Conservation (phyloP, 148 eudicot genomes). For the Amaranthus cruentus region DNA sequence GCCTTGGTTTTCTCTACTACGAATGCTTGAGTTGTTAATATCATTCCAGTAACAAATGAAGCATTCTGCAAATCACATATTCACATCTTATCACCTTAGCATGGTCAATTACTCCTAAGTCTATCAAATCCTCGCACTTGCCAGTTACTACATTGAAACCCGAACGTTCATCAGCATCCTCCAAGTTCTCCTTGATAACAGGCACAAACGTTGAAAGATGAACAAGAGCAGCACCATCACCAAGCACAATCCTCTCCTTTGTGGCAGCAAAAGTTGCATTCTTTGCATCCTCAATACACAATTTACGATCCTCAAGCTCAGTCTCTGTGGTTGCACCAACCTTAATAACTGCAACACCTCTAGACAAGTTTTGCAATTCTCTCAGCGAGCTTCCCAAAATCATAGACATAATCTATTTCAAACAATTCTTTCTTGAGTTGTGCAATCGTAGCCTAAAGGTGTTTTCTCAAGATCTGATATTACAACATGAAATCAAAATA, state of each 20-base stretch:
- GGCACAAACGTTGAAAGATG: slow-evolving; percentile 82
- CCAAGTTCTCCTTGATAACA: slow-evolving; percentile 70
- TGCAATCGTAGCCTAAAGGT: slow-evolving; percentile 90
- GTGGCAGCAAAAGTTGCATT: slow-evolving; percentile 97
- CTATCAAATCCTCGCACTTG: slow-evolving; percentile 70
- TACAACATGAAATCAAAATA: slow-evolving; percentile 4
- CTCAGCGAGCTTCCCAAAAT: slow-evolving; percentile 84
- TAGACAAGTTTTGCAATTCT: slow-evolving; percentile 85
- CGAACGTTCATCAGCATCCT: slow-evolving; percentile 76
- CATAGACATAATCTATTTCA: slow-evolving; percentile 82
- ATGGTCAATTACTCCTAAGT: slow-evolving; percentile 81
- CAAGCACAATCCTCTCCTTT: slow-evolving; percentile 94
- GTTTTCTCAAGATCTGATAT: slow-evolving; percentile 77
- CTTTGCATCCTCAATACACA: slow-evolving; percentile 95
- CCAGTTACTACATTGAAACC: slow-evolving; percentile 96
- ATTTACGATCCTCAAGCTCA: slow-evolving; percentile 89
- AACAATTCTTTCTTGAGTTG: slow-evolving; percentile 76
- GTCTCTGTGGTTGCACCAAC: slow-evolving; percentile 95
- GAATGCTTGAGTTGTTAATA: slow-evolving; percentile 86
- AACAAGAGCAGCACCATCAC: slow-evolving; percentile 91
- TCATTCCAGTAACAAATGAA: slow-evolving; percentile 94
- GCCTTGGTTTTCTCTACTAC: slow-evolving; percentile 84
- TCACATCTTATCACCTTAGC: slow-evolving; percentile 93
- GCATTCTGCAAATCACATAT: slow-evolving; percentile 79
- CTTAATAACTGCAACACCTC: slow-evolving; percentile 93